phyloP scores from a whole-genome alignment of 108 stramenopile species.

The Tribonema minus region DNA sequence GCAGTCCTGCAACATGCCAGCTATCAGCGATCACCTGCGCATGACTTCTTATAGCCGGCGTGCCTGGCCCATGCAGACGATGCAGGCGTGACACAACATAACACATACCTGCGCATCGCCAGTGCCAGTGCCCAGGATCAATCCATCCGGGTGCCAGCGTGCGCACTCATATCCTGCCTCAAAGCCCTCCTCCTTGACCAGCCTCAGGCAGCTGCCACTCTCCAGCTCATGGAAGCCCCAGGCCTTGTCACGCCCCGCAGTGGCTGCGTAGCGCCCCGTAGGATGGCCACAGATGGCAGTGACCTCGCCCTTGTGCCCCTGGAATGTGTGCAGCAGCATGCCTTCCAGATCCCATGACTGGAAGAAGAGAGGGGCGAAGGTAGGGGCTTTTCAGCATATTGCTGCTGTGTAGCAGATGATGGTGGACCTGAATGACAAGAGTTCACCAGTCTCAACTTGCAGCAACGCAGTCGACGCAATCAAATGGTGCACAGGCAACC shows the following conservation, averaged over 20 bases:
- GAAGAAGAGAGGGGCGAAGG: too few relatives aligned
- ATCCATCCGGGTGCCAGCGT: conserved; percentile 39
- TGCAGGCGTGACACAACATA: too few relatives aligned
- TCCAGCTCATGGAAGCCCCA: conserved; percentile 41
- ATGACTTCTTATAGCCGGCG: too few relatives aligned
- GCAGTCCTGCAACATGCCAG: too few relatives aligned
- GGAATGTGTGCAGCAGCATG: neutral
- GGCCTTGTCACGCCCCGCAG: conserved; percentile 30
- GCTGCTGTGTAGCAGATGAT: neutral
- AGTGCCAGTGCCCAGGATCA: conserved; percentile 26
- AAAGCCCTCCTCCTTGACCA: conserved; percentile 15
- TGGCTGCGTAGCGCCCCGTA: conserved; percentile 25
- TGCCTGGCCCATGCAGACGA: too few relatives aligned
- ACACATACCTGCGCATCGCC: neutral
- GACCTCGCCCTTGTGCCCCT: conserved; percentile 22
- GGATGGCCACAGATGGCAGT: conserved; percentile 24
- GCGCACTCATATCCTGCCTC: conserved; percentile 33
- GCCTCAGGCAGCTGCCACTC: conserved; percentile 19
- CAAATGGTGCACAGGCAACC: neutral
- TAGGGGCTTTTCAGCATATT: too few relatives aligned
- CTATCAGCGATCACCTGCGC: too few relatives aligned
- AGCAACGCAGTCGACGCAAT: neutral
- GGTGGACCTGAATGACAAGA: neutral
- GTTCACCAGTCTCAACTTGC: neutral
- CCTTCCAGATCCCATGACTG: neutral